Base-by-base conservation (phyloP, 768 basidiomycete genomes). In the Nidula microcarpa region DNA sequence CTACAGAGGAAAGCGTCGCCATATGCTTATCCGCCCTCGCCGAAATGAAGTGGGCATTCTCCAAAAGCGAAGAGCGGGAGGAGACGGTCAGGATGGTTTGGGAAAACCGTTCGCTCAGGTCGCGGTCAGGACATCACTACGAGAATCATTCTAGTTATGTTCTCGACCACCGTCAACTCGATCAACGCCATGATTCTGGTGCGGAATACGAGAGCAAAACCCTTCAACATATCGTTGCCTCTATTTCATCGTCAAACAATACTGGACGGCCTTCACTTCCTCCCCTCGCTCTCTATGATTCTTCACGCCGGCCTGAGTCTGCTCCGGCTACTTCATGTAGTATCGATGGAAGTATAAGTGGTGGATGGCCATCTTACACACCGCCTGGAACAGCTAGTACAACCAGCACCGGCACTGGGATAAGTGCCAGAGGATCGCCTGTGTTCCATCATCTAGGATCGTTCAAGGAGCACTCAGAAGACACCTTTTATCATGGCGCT, bases 11-110 rank as follows among this genome's bases (percentile, higher is more conserved):
- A 30, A 74, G 71, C 10, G 73, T 79, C 34, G 66, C 70, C 32
- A 66, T 82, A 8, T 95, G 91, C 62, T 71, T 94, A 4, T 74
- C 79, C 5, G 92, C 91, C 7, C 76, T 96, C n/a, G 67, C 79
- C 3, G 84, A 89, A 62, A 89, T 94, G 80, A 80, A 84, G 9
- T 97, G 94, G 94, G 80, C 76, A 4, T 87, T 80, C 65, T 86
- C 86, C 5, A 86, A 84, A 63, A 85, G 81, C 53, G 84, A 87
- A 55, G 91, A 92, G 61, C 76, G 84, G 36, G 81, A 84, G 61
- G 81, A 83, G 53, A 82, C 80, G 0, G 71, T 91, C 46, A 76
- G 74, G 57, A 64, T 76, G 65, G 68, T 80, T 9, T 80, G 79
- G 78, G 74, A 80, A 45, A 72, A 69, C 53, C 43, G 43, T 18